A percentile compares a stretch with the other conserved stretches of the same genome.
Conservation (phyloP, 768 basidiomycete genomes). For the Lentinula detonsa region DNA sequence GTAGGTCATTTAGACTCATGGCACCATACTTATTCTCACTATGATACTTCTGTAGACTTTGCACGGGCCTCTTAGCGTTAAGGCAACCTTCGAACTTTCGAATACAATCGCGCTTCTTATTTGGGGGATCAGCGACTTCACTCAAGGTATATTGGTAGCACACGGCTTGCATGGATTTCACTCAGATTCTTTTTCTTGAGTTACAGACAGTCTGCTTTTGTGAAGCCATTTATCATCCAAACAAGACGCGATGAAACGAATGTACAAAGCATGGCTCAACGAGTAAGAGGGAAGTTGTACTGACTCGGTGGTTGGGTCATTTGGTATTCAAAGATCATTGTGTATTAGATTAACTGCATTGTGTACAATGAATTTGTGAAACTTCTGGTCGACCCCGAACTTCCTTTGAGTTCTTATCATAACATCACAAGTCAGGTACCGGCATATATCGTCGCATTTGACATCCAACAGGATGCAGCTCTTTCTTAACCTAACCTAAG, state of each 20-base stretch:
- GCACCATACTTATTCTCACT: background rate
- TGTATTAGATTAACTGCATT: too few relatives aligned
- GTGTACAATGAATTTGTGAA: background rate
- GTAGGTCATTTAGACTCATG: background rate
- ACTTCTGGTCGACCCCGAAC: background rate
- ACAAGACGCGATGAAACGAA: constrained; percentile 72
- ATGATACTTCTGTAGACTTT: constrained; percentile 21
- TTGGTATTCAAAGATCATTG: too few relatives aligned
- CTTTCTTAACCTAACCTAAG: too few relatives aligned
- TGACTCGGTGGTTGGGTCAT: too few relatives aligned
- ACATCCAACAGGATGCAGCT: background rate
- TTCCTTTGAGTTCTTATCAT: background rate
- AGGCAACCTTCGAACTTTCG: constrained; percentile 53
- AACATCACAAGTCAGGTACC: background rate
- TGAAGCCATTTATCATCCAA: constrained; percentile 59
- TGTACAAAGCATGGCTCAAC: constrained; percentile 48
- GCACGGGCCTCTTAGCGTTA: constrained; percentile 40
- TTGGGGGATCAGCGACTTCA: constrained; percentile 53
- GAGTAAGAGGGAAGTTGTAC: background rate
- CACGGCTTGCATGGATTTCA: background rate
- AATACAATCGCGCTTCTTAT: constrained; percentile 71
- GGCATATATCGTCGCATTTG: background rate
- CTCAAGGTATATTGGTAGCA: constrained; percentile 33
- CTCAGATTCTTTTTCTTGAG: constrained; percentile 6
- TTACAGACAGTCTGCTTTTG: constrained; percentile 24